These are phyloP conservation scores for Penium margaritaceum DNA, from an alignment of 139 green algal species.

Conservation along the genomic window DNA sequence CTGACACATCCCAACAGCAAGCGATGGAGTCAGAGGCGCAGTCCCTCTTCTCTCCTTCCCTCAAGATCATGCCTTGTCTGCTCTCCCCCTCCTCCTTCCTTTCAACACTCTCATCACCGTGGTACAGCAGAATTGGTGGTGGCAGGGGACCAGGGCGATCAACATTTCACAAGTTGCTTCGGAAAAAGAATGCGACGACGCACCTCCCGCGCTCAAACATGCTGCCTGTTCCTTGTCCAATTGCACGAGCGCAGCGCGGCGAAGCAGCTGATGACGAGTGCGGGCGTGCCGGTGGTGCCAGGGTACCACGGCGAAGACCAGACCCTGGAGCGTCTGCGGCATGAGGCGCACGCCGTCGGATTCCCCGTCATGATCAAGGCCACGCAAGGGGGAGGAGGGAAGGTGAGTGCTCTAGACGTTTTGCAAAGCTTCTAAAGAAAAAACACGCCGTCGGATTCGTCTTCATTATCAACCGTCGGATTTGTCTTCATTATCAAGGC, in stretches of 20 bases:
- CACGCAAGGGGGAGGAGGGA: slow-evolving; percentile 79
- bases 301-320: slow-evolving; percentile 55
- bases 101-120: not conserved
- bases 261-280: slow-evolving; percentile 53
- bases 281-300: slow-evolving; percentile 77
- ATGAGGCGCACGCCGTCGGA: slow-evolving; percentile 53
- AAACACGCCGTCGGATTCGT: too few species aligned
- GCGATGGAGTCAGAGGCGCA: too few species aligned
- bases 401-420: too few species aligned
- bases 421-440: too few species aligned
- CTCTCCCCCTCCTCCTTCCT: not conserved
- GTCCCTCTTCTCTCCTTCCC: not conserved
- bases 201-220: not conserved
- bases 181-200: too few species aligned
- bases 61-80: not conserved
- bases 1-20: not conserved
- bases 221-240: not conserved
- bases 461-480: too few species aligned
- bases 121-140: not conserved
- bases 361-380: slow-evolving; percentile 93
- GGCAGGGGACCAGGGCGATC: not conserved
- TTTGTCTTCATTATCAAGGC: too few species aligned
- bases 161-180: not conserved
- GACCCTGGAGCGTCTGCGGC: not conserved
- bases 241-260: not conserved